Conservation (phyloP, 345 rosid genomes). For the Hibiscus mutabilis region DNA sequence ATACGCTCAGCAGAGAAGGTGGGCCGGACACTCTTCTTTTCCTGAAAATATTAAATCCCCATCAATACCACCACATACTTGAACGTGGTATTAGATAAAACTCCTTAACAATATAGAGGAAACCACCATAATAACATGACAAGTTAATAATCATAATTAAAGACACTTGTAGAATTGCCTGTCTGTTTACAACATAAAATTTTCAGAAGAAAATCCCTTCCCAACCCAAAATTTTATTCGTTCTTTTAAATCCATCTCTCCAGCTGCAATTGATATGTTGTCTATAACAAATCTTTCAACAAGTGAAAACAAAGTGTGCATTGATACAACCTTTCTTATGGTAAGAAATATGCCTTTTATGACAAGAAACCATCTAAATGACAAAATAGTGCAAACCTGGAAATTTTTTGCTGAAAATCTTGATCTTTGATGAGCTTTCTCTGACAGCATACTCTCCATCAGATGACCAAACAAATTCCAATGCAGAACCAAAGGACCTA, state of each 20-base stretch:
- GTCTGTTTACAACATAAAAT: neutral
- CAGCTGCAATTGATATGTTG: neutral
- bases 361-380: neutral
- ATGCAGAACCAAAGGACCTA: constrained; percentile 95
- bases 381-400: constrained; percentile 52
- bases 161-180: neutral
- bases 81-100: neutral
- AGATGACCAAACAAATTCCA: constrained; percentile 95
- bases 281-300: neutral
- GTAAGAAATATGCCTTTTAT: neutral
- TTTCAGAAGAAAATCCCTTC: neutral
- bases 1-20: constrained; percentile 91
- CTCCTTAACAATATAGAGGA: neutral
- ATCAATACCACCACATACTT: constrained; percentile 16
- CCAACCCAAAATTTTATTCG: neutral
- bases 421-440: constrained; percentile 94
- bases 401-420: constrained; percentile 84
- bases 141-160: neutral
- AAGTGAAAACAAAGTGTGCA: too few relatives aligned
- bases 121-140: neutral
- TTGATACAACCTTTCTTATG: neutral
- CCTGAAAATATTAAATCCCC: constrained; percentile 48
- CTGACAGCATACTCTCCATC: constrained; percentile 98
- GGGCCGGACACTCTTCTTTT: constrained; percentile 82
- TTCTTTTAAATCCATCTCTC: neutral